A percentile compares a stretch with the other conserved stretches of the same genome.
Evolutionary conservation across 2,329 filamentous ascomycete species (phyloP).

Genomic region (Talaromyces verruculosus): DNA sequence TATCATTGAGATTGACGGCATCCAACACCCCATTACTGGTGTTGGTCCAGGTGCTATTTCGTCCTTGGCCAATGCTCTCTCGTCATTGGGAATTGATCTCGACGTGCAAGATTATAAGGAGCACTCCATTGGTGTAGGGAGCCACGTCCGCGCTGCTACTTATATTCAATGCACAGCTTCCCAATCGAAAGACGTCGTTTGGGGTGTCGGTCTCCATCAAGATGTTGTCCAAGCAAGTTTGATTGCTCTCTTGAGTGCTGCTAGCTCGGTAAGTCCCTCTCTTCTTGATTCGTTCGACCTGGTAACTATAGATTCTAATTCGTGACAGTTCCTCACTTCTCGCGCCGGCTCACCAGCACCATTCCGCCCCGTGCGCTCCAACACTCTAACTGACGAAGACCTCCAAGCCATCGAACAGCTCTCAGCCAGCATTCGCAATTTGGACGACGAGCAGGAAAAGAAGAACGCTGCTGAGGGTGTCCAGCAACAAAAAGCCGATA

Average conservation of each 20-base stretch:
- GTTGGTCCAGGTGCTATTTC: constrained; percentile 89
- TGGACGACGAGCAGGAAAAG: constrained; percentile 22
- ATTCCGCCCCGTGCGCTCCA: constrained; percentile 58
- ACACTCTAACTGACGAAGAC: constrained; percentile 49
- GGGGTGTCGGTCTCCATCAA: constrained; percentile 89
- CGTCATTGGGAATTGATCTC: constrained; percentile 75
- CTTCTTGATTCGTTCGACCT: neutral
- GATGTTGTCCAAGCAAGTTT: constrained; percentile 89
- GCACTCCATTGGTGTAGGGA: constrained; percentile 80
- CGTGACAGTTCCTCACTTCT: constrained; percentile 63
- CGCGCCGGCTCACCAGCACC: constrained; percentile 67
- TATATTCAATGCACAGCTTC: constrained; percentile 84
- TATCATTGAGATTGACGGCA: constrained; percentile 76
- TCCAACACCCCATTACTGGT: constrained; percentile 75
- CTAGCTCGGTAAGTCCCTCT: constrained; percentile 71
- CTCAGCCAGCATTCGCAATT: constrained; percentile 27
- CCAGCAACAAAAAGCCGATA: constrained; percentile 35
- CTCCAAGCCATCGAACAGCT: constrained; percentile 46
- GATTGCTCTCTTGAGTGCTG: constrained; percentile 80
- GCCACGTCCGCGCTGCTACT: constrained; percentile 86
- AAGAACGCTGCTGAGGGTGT: constrained; percentile 29
- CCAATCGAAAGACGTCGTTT: constrained; percentile 66
- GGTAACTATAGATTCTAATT: neutral
- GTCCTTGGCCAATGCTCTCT: constrained; percentile 78
- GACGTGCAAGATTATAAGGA: constrained; percentile 96